phyloP scores from a whole-genome alignment of 2,329 filamentous ascomycete species.

The Ophiocordyceps unilateralis region DNA sequence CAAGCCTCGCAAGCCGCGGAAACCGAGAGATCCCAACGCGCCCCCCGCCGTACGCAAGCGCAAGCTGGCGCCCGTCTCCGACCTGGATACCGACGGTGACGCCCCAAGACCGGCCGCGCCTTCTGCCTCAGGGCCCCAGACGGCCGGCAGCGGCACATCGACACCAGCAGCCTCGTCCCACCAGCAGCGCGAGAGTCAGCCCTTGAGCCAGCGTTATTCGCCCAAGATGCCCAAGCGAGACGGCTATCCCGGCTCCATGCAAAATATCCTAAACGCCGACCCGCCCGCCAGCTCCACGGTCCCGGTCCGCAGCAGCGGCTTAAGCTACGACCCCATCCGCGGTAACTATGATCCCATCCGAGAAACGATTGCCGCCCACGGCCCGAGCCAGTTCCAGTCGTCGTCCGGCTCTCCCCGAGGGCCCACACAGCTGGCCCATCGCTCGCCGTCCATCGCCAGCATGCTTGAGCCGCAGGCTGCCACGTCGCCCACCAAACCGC shows the following conservation, averaged over 20 bases:
- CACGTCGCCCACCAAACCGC: slow-evolving; percentile 12
- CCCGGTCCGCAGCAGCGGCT: slow-evolving; percentile 49
- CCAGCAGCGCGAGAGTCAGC: slow-evolving; percentile 8
- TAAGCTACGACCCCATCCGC: slow-evolving; percentile 80
- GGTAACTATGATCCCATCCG: slow-evolving; percentile 52
- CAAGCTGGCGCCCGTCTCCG: slow-evolving; percentile 25
- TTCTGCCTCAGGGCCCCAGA: slow-evolving; percentile 11
- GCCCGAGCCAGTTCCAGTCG: slow-evolving; percentile 28
- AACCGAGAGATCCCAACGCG: slow-evolving; percentile 41
- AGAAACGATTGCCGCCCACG: slow-evolving; percentile 39
- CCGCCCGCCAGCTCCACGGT: slow-evolving; percentile 21
- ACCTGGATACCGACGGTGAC: slow-evolving; percentile 18
- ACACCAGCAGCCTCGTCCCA: not conserved
- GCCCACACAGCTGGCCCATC: slow-evolving; percentile 16
- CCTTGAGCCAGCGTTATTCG: slow-evolving; percentile 18
- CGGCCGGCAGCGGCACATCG: slow-evolving; percentile 6
- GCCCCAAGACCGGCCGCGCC: slow-evolving; percentile 12
- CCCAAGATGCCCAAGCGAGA: slow-evolving; percentile 35
- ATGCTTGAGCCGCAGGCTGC: slow-evolving; percentile 47
- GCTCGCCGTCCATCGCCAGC: slow-evolving; percentile 77
- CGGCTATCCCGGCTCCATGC: slow-evolving; percentile 32
- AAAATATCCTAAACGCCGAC: slow-evolving; percentile 37
- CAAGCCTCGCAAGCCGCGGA: slow-evolving; percentile 35
- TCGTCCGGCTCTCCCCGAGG: slow-evolving; percentile 33
- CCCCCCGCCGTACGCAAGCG: slow-evolving; percentile 36